These are phyloP conservation scores for Vararia minispora DNA, from an alignment of 768 basidiomycete genomes.

Conservation along the genomic window DNA sequence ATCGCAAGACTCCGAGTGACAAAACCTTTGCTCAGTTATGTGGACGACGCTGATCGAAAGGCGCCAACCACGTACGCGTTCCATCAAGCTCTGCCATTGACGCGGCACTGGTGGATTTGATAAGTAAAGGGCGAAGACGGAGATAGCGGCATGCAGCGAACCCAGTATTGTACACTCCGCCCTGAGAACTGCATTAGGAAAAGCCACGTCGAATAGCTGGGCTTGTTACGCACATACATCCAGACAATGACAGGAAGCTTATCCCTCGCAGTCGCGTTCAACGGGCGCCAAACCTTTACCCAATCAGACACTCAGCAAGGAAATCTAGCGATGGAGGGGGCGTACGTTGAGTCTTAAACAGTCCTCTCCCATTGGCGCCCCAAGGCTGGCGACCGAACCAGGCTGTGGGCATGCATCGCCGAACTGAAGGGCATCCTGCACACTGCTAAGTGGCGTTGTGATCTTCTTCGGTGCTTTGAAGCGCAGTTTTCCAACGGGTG, in stretches of 20 bases:
- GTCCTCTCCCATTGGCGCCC: constrained; percentile 38
- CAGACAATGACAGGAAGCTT: constrained; percentile 21
- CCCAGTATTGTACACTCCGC: constrained; percentile 37
- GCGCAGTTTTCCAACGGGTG: constrained; percentile 41
- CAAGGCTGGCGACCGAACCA: constrained; percentile 23
- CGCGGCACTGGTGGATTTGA: constrained; percentile 26
- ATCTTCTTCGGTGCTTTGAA: constrained; percentile 43
- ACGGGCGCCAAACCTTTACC: constrained; percentile 18
- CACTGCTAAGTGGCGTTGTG: constrained; percentile 16
- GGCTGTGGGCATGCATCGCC: constrained; percentile 50
- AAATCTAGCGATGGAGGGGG: not conserved
- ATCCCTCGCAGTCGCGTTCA: constrained; percentile 9
- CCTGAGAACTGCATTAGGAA: constrained; percentile 21
- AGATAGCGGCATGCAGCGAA: too few species aligned
- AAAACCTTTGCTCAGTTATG: constrained; percentile 36
- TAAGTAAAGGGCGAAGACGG: constrained; percentile 20
- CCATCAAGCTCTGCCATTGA: constrained; percentile 33
- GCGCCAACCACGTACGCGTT: constrained; percentile 25
- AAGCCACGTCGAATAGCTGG: not conserved
- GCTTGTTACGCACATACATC: constrained; percentile 19
- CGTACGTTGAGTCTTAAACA: constrained; percentile 43
- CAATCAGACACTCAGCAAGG: not conserved
- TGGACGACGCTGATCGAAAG: too few species aligned
- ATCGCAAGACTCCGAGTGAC: constrained; percentile 34
- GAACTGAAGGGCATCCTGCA: constrained; percentile 35